A percentile compares a stretch with the other conserved stretches of the same genome.
These are phyloP conservation scores for Diospyros kaki DNA, from an alignment of 148 eudicot species.

Conservation along the genomic window DNA sequence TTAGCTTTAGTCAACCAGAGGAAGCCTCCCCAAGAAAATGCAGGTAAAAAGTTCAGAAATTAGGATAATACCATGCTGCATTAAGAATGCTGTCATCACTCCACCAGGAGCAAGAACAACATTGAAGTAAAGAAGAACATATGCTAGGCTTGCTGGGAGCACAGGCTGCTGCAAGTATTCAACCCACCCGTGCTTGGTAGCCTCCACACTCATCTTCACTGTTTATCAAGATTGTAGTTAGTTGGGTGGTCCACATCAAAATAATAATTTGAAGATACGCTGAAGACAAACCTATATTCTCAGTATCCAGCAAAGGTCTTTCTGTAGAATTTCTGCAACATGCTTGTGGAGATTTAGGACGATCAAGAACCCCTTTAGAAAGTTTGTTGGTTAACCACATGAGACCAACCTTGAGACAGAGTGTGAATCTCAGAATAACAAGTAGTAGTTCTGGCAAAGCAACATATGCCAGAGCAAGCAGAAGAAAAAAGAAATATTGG, in stretches of 20 bases:
- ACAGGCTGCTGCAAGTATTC: constrained; percentile 92
- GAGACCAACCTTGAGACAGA: constrained; percentile 48
- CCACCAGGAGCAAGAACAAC: constrained; percentile 93
- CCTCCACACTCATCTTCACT: constrained; percentile 56
- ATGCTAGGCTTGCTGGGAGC: constrained; percentile 97
- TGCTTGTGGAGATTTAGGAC: constrained; percentile 54
- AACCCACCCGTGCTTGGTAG: constrained; percentile 81
- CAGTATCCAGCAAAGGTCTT: constrained; percentile 23
- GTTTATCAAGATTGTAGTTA: constrained; percentile 11
- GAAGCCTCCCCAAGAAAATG: neutral
- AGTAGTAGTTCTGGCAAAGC: neutral
- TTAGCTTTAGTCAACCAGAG: neutral
- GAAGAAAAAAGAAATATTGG: neutral
- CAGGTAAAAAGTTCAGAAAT: constrained; percentile 7
- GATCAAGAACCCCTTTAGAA: constrained; percentile 86
- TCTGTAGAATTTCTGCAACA: constrained; percentile 30
- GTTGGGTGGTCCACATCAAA: constrained; percentile 5
- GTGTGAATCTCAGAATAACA: constrained; percentile 3
- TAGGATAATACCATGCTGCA: constrained; percentile 68
- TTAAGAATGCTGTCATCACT: constrained; percentile 90
- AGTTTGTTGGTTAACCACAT: constrained; percentile 78
- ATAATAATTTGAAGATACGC: neutral
- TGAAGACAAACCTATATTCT: constrained; percentile 46
- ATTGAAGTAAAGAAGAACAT: constrained; percentile 84
- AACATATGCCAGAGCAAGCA: constrained; percentile 2